Percentiles rank a stretch among this genome's conserved stretches.
Evolutionary conservation across 1,139 yeast species (phyloP).

Genomic region (Yamadazyma friedrichii): DNA sequence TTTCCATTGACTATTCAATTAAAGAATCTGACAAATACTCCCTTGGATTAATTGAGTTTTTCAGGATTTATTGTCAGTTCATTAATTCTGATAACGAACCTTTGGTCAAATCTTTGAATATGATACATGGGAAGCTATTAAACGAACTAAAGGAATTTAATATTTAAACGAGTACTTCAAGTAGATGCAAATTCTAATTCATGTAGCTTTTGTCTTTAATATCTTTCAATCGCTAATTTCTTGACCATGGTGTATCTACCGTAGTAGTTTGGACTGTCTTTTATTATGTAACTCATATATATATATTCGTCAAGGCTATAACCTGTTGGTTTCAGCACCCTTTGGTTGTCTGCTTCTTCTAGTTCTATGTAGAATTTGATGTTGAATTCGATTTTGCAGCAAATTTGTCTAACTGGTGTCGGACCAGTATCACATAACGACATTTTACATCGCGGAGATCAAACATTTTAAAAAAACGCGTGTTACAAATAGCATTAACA

Average conservation of each 20-base stretch:
- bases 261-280: too few relatives aligned
- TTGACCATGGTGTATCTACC: too few relatives aligned
- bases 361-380: too few relatives aligned
- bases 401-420: too few relatives aligned
- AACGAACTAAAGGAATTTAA: slow-evolving; percentile 10
- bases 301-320: too few relatives aligned
- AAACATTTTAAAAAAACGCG: neutral
- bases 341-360: too few relatives aligned
- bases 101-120: slow-evolving; percentile 10
- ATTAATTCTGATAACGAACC: slow-evolving; percentile 8
- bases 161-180: neutral
- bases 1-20: slow-evolving; percentile 14
- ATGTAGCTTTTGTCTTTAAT: slow-evolving; percentile 3
- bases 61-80: slow-evolving; percentile 3
- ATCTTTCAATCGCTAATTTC: too few relatives aligned
- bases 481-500: neutral
- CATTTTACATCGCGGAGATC: neutral
- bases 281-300: too few relatives aligned
- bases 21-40: slow-evolving; percentile 11
- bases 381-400: too few relatives aligned
- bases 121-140: slow-evolving; percentile 14
- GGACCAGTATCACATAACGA: neutral
- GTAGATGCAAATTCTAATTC: neutral
- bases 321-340: too few relatives aligned
- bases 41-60: slow-evolving; percentile 12